phyloP scores from a whole-genome alignment of 192 early-diverging fungal genomes.

The Kappamyces sp. region DNA sequence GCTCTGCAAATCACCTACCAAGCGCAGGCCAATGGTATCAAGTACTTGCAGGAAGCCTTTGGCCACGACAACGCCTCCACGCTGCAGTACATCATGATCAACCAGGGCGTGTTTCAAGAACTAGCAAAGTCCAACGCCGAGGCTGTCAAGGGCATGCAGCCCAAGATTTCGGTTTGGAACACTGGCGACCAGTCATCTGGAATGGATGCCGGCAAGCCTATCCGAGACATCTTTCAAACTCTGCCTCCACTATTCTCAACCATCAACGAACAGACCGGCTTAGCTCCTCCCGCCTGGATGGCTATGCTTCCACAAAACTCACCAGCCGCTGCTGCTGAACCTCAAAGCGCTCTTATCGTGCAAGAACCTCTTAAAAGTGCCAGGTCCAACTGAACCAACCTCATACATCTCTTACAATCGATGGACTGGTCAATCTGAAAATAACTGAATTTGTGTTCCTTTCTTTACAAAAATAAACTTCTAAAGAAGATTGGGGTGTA shows the following conservation, averaged over 20 bases:
- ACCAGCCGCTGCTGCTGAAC: too few species aligned
- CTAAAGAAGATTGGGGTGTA: too few species aligned
- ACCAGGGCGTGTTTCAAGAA: conserved; percentile 39
- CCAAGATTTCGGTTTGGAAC: conserved; percentile 52
- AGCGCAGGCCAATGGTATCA: conserved; percentile 44
- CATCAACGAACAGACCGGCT: conserved; percentile 43
- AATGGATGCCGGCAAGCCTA: conserved; percentile 23
- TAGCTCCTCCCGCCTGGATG: conserved; percentile 35
- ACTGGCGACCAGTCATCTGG: conserved; percentile 26
- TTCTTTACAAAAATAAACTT: too few species aligned
- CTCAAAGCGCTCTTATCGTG: too few species aligned
- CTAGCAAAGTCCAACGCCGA: conserved; percentile 46
- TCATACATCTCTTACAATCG: too few species aligned
- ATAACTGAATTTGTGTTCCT: too few species aligned
- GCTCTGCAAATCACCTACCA: conserved; percentile 29
- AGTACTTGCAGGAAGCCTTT: conserved; percentile 21
- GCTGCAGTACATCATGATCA: conserved; percentile 50
- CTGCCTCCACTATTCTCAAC: conserved; percentile 36
- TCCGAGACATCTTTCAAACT: conserved; percentile 37
- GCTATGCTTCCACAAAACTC: conserved; percentile 9
- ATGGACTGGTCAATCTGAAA: too few species aligned
- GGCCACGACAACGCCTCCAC: conserved; percentile 24
- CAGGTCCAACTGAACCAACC: too few species aligned
- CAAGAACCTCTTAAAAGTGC: too few species aligned
- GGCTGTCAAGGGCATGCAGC: conserved; percentile 44